Evolutionary conservation across 1,284 basidiomycete genomes (phyloP).

Genomic region (Thecaphora thlaspeos): DNA sequence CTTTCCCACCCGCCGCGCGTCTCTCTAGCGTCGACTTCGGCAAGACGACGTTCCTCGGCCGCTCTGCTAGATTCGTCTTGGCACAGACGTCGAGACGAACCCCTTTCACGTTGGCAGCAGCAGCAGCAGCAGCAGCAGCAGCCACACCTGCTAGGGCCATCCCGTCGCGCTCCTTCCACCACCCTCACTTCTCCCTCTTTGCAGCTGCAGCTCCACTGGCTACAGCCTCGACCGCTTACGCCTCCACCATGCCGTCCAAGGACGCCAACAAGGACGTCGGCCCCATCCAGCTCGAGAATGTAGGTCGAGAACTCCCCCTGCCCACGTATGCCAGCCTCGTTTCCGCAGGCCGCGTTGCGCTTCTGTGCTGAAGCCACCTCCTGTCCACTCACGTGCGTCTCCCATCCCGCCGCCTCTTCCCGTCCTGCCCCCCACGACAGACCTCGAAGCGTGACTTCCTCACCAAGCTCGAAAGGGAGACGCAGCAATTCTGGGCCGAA

Average conservation of each 20-base stretch:
- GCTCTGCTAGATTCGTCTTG: neutral
- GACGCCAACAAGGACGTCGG: constrained; percentile 32
- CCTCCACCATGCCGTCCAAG: constrained; percentile 37
- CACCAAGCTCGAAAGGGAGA: constrained; percentile 76
- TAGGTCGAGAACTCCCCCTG: no score
- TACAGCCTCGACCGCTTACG: neutral
- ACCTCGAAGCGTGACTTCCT: constrained; percentile 90
- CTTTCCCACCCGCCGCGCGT: neutral
- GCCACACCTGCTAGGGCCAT: no score
- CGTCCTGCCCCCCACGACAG: constrained; percentile 2
- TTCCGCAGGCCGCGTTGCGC: no score
- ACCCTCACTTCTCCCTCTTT: constrained; percentile 1
- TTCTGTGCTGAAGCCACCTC: no score
- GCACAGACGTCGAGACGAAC: neutral
- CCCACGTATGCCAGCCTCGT: no score
- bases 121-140: constrained; percentile 25
- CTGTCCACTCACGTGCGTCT: neutral
- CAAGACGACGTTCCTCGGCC: neutral
- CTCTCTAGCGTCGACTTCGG: neutral
- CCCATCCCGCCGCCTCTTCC: neutral
- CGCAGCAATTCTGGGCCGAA: constrained; percentile 75
- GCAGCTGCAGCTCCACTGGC: neutral
- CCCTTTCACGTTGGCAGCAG: constrained; percentile 3
- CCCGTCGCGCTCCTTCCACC: neutral
- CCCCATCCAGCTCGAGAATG: constrained; percentile 58